phyloP scores from a whole-genome alignment of 352 stramenopile genomes.

The Salisapilia sapeloensis region DNA sequence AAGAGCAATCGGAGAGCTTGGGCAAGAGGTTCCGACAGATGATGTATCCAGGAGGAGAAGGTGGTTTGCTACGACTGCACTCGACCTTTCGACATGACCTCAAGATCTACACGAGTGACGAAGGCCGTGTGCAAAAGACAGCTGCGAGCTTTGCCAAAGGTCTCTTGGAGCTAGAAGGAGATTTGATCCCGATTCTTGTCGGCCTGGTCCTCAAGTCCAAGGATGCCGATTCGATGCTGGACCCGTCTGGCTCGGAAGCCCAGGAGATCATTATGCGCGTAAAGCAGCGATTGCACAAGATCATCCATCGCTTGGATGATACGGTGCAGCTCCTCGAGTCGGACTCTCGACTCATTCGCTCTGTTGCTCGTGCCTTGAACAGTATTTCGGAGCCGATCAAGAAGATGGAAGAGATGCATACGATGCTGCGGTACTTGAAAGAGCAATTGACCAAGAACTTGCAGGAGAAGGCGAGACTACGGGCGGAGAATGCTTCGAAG shows the following conservation, averaged over 20 bases:
- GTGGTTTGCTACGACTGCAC: conserved; percentile 95
- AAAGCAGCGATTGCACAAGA: conserved; percentile 76
- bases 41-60: conserved; percentile 85
- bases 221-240: conserved; percentile 92
- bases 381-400: conserved; percentile 89
- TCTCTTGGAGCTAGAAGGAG: conserved; percentile 96
- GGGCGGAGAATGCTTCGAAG: conserved; percentile 24
- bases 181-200: conserved; percentile 98
- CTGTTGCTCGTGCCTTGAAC: conserved; percentile 52
- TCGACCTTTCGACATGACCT: conserved; percentile 99
- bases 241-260: conserved; percentile 93
- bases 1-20: conserved; percentile 91
- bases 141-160: conserved; percentile 98
- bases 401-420: conserved; percentile 84
- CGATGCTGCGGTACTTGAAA: conserved; percentile 89
- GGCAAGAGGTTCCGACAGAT: conserved; percentile 81
- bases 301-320: conserved; percentile 73
- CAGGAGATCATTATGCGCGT: conserved; percentile 83
- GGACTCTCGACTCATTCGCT: conserved; percentile 61
- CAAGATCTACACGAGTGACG: conserved; percentile 99
- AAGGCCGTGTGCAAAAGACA: conserved; percentile 99
- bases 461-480: conserved; percentile 56
- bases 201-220: conserved; percentile 84
- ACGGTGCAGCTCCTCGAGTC: conserved; percentile 63
- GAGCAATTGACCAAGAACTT: conserved; percentile 70